A percentile compares a stretch with the other conserved stretches of the same genome.
phyloP scores from a whole-genome alignment of 2,329 filamentous ascomycete genomes.

The Lachnum nothofagi region DNA sequence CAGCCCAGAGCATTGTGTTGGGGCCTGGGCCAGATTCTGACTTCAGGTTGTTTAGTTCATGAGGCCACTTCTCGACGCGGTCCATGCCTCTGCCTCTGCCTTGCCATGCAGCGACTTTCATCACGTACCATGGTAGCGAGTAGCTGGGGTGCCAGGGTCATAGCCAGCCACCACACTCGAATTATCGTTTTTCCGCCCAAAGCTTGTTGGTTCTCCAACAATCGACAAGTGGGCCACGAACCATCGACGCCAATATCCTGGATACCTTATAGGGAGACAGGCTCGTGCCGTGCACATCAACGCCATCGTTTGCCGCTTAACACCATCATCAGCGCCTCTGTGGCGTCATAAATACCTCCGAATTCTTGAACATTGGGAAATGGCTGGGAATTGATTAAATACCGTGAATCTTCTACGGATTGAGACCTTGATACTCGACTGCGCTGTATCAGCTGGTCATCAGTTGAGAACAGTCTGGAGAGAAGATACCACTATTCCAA shows the following conservation, averaged over 20 bases:
- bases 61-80: conserved; percentile 10
- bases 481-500: conserved; percentile 7
- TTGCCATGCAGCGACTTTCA: conserved; percentile 18
- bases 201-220: conserved; percentile 6
- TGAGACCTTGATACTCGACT: conserved; percentile 1
- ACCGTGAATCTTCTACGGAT: conserved; percentile 6
- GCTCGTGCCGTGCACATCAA: conserved; percentile 2
- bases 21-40: not conserved
- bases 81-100: conserved; percentile 7
- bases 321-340: conserved; percentile 1
- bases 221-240: conserved; percentile 1
- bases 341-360: conserved; percentile 10
- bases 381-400: conserved; percentile 10
- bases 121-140: conserved; percentile 13
- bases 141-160: conserved; percentile 4
- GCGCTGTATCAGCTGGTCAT: conserved; percentile 9
- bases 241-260: not conserved
- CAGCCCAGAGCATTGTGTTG: not conserved
- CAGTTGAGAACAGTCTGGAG: not conserved
- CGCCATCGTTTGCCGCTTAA: conserved; percentile 8
- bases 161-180: not conserved
- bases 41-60: conserved; percentile 3
- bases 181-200: conserved; percentile 3
- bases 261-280: not conserved
- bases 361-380: not conserved